Conservation (phyloP, 2,329 filamentous ascomycete species). For the Arthrobotrys sinensis region DNA sequence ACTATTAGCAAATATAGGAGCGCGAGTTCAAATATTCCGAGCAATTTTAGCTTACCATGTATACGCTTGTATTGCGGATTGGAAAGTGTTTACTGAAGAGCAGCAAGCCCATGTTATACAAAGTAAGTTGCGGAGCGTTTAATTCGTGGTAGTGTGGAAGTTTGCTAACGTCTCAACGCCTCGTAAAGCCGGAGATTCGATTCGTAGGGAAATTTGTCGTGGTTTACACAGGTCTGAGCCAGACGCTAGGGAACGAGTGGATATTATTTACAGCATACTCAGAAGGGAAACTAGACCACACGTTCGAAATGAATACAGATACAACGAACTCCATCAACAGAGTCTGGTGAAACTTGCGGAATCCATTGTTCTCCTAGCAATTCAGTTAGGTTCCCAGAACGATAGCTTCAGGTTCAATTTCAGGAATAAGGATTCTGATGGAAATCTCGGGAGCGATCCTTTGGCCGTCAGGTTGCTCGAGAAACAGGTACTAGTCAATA, state of each 20-base stretch:
- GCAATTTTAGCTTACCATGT: conserved; percentile 48
- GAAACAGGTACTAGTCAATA: background rate
- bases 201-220: background rate
- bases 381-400: conserved; percentile 27
- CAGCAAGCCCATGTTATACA: background rate
- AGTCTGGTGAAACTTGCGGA: conserved; percentile 27
- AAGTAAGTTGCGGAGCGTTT: background rate
- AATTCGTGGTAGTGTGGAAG: too few relatives aligned
- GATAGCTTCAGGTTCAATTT: conserved; percentile 49
- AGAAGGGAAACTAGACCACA: conserved; percentile 34
- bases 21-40: conserved; percentile 37
- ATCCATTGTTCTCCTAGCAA: background rate
- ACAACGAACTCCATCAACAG: conserved; percentile 3
- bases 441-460: background rate
- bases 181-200: background rate
- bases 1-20: conserved; percentile 21
- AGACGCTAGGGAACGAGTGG: background rate
- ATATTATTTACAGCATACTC: conserved; percentile 20
- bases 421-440: conserved; percentile 32
- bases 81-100: conserved; percentile 19
- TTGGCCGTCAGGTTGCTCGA: conserved; percentile 27
- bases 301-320: background rate
- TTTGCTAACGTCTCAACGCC: too few relatives aligned
- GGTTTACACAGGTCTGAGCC: background rate
- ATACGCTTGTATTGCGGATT: conserved; percentile 40